Base-by-base conservation (phyloP, 2,329 filamentous ascomycete species). In the Fusarium newnesense region DNA sequence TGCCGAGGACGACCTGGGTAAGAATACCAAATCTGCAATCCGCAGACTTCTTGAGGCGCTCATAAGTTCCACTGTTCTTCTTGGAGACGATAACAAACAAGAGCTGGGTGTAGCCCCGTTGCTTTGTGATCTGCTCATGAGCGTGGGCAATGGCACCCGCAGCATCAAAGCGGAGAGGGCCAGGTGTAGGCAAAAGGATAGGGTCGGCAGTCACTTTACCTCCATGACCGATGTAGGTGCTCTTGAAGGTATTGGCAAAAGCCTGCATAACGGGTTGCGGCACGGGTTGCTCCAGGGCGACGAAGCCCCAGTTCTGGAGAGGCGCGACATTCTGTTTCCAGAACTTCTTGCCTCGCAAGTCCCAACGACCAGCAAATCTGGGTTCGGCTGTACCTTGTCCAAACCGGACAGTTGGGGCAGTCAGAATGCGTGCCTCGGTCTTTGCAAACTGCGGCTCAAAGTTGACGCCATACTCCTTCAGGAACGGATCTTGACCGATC, bases 1-100 rank as follows among this genome's bases (percentile, higher is more conserved):
- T 83, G 5, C 86, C 85, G 73, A 95, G 91, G n/a, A 98, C 79
- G 70, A 95, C 92, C 80, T 98, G 96, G 0, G 94, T 94, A 1
- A 94, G 87, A 19, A 95, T 88, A n/a, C 93, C 95, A 73, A 91
- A 95, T 39, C 94, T 91, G 78, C 94, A 96, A 75, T 99, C 96
- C 69, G 90, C 92, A 32, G 90, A 94, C 83, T 95, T 95, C 89
- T 99, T 99, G 80, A 98, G 88, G 1, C 94, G 90, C 59, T 94
- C 90, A 76, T 99, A 99, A 0, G 90, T 86, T 19, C 90, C 89
- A 1, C 89, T 84, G 70, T 94, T 92, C 78, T 92, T 93, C 79
- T 91, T 89, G 1, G 88, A 87, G 4, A 98, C 86, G 16, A 98
- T 87, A 76, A 96, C 92, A 75, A 98, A 88, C 13, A 99, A 80